Percentiles rank a stretch among this genome's conserved stretches.
phyloP scores from a whole-genome alignment of 2,329 filamentous ascomycete species.

The Colletotrichum cordylinicola region DNA sequence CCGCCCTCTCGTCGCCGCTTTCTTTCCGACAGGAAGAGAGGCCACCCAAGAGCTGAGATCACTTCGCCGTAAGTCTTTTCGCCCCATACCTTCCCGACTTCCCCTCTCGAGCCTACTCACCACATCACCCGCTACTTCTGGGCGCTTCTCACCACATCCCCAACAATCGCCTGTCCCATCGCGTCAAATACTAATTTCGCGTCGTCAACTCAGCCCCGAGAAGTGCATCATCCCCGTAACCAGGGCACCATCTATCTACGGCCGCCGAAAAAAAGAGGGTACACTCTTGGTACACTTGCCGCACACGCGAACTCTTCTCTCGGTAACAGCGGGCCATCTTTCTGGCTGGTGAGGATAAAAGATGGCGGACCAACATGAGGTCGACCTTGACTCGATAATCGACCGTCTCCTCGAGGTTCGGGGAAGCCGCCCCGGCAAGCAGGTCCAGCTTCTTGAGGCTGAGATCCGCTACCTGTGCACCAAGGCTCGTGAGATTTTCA shows the following conservation, averaged over 20 bases:
- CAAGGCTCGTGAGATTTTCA: conserved; percentile 99
- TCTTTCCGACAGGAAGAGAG: conserved; percentile 15
- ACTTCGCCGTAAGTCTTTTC: conserved; percentile 21
- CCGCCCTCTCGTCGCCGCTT: not conserved
- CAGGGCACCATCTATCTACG: conserved; percentile 20
- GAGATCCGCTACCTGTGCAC: conserved; percentile 98
- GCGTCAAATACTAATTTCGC: conserved; percentile 3
- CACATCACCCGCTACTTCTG: not conserved
- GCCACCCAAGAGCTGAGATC: conserved; percentile 24
- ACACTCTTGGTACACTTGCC: not conserved
- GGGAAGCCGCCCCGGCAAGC: conserved; percentile 96
- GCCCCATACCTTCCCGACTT: not conserved
- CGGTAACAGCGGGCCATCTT: conserved; percentile 44
- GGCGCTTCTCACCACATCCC: not conserved
- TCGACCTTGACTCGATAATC: conserved; percentile 99
- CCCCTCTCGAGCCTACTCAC: conserved; percentile 12
- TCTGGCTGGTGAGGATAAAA: conserved; percentile 48
- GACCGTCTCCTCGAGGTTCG: conserved; percentile 96
- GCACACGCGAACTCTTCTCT: conserved; percentile 20
- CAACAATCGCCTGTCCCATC: not conserved
- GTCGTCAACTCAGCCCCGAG: not conserved
- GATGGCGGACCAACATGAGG: conserved; percentile 78
- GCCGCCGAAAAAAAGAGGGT: not conserved
- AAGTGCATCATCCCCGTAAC: conserved; percentile 27
- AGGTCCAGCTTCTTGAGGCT: conserved; percentile 94